These are phyloP conservation scores for Eimeria tenella DNA, from an alignment of 169 alveolate species.

Conservation along the genomic window DNA sequence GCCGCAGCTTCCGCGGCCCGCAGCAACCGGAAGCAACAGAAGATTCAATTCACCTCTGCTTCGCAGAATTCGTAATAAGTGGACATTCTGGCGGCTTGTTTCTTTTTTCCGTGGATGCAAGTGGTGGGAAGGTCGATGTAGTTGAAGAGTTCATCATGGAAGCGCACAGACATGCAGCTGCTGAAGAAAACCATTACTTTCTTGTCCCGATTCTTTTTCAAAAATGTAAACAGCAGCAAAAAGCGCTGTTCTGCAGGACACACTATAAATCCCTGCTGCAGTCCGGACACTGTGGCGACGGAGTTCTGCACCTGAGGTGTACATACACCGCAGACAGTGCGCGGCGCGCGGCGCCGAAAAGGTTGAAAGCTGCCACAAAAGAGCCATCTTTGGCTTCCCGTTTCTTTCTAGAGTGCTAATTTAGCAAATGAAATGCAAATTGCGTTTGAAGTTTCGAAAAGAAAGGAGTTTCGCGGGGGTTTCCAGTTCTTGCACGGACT, in stretches of 20 bases:
- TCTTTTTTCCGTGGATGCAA: conserved; percentile 98
- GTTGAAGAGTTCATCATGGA: conserved; percentile 97
- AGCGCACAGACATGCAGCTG: conserved; percentile 98
- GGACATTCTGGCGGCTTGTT: conserved; percentile 96
- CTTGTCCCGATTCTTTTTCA: conserved; percentile 95
- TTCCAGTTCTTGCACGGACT: too few species aligned
- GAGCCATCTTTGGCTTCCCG: too few species aligned
- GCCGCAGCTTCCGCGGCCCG: too few species aligned
- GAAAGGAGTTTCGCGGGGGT: too few species aligned
- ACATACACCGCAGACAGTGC: too few species aligned
- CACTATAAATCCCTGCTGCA: conserved; percentile 98
- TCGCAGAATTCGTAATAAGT: conserved; percentile 97
- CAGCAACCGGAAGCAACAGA: background rate
- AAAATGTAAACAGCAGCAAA: conserved; percentile 96
- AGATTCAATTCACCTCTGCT: conserved; percentile 85
- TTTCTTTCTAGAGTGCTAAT: too few species aligned
- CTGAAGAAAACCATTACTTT: conserved; percentile 98
- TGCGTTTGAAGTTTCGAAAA: too few species aligned
- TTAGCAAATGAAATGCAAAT: too few species aligned
- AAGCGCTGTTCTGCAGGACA: conserved; percentile 97
- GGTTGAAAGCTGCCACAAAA: too few species aligned
- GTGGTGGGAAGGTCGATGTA: conserved; percentile 98
- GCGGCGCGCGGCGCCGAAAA: too few species aligned
- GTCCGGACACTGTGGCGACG: conserved; percentile 95
- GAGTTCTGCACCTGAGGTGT: conserved; percentile 70